These are phyloP conservation scores for Olyra latifolia DNA, from an alignment of 176 grass and related monocot genomes.

Conservation along the genomic window DNA sequence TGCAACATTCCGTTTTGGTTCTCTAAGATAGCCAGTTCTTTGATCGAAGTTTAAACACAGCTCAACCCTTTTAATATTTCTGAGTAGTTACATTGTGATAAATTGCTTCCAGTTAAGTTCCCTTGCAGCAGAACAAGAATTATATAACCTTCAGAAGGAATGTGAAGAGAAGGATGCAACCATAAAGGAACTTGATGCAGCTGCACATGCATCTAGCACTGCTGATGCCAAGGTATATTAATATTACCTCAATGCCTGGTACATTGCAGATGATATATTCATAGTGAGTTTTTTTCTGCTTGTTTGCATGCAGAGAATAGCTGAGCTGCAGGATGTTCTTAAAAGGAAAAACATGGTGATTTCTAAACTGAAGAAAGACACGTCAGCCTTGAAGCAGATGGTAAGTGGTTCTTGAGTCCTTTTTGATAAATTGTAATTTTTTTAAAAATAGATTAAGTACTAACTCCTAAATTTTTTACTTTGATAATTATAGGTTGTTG, in stretches of 20 bases:
- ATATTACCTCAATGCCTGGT: background rate
- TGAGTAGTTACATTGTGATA: conserved; percentile 18
- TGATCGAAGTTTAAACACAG: conserved; percentile 5
- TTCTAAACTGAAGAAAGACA: conserved; percentile 88
- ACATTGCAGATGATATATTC: background rate
- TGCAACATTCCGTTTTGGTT: background rate
- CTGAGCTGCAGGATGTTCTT: conserved; percentile 70
- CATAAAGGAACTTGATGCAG: conserved; percentile 69
- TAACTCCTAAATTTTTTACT: conserved; percentile 12
- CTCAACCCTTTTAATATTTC: background rate
- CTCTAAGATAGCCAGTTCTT: background rate
- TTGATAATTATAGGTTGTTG: conserved; percentile 62
- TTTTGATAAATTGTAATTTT: background rate
- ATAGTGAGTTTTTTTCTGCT: background rate
- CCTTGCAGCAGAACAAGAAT: conserved; percentile 65
- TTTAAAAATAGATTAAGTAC: background rate
- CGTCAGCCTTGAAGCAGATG: conserved; percentile 65
- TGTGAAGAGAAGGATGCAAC: conserved; percentile 84
- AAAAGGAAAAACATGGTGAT: conserved; percentile 83
- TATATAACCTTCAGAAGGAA: conserved; percentile 86
- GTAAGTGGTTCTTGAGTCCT: conserved; percentile 31
- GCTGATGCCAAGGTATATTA: conserved; percentile 57
- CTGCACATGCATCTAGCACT: conserved; percentile 48
- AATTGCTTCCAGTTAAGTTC: conserved; percentile 57
- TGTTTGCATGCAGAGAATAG: conserved; percentile 64